These are phyloP conservation scores for Silene noctiflora DNA, from an alignment of 179 eudicot genomes.

Conservation along the genomic window DNA sequence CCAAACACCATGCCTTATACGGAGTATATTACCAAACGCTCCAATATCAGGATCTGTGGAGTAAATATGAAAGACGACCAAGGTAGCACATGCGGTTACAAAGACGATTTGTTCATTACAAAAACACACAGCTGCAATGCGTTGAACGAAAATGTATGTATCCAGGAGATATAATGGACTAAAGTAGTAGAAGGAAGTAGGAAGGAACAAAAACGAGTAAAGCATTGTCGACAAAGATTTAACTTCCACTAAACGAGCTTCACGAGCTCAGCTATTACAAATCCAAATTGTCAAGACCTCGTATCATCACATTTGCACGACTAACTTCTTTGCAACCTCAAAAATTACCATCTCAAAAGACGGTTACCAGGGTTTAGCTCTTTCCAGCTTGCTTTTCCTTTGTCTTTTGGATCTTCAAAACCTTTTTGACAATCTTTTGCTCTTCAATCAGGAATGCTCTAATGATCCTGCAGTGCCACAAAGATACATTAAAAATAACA, in stretches of 20 bases:
- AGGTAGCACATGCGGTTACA: background rate
- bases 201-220: conserved; percentile 16
- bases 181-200: background rate
- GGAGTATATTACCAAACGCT: too few relatives aligned
- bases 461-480: conserved; percentile 47
- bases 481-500: background rate
- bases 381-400: conserved; percentile 62
- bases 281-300: conserved; percentile 26
- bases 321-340: conserved; percentile 20
- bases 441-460: conserved; percentile 83
- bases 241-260: conserved; percentile 5
- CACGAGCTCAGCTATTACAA: conserved; percentile 20
- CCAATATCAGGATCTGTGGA: too few relatives aligned
- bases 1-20: too few relatives aligned
- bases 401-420: conserved; percentile 81
- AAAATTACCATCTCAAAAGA: conserved; percentile 24
- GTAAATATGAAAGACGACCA: background rate
- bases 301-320: conserved; percentile 20
- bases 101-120: background rate
- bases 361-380: conserved; percentile 28
- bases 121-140: background rate
- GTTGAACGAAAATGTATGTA: background rate
- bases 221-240: conserved; percentile 28
- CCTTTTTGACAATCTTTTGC: conserved; percentile 92
- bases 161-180: background rate